Conservation (phyloP, 345 rosid genomes). For the Arabidopsis arenosa region DNA sequence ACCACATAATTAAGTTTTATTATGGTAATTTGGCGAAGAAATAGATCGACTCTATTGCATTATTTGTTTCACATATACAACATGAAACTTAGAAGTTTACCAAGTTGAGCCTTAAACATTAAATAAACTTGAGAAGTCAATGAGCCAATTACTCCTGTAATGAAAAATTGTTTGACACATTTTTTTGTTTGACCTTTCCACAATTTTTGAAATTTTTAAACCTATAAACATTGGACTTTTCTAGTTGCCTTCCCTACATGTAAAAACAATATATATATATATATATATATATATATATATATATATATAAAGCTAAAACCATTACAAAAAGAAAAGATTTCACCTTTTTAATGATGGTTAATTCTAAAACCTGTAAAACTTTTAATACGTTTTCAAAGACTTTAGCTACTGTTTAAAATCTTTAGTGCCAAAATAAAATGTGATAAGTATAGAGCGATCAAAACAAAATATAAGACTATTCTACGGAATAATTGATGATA, state of each 20-base stretch:
- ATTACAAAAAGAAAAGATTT: neutral
- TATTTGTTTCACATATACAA: neutral
- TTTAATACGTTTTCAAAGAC: neutral
- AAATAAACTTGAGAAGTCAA: constrained; percentile 29
- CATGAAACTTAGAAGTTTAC: constrained; percentile 11
- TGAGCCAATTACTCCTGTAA: constrained; percentile 26
- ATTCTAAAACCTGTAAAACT: neutral
- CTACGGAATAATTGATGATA: neutral
- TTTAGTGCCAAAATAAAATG: neutral
- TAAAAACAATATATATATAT: neutral
- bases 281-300: neutral
- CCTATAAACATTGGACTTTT: constrained; percentile 34
- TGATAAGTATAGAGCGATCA: neutral
- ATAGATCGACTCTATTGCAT: neutral
- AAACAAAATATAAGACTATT: neutral
- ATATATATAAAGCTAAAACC: neutral
- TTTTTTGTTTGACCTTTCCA: constrained; percentile 39
- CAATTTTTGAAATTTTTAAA: constrained; percentile 4
- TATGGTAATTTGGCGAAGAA: constrained; percentile 3
- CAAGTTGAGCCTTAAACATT: constrained; percentile 18
- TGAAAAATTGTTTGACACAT: constrained; percentile 18
- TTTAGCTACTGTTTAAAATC: neutral
- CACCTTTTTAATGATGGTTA: neutral
- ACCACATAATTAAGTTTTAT: neutral
- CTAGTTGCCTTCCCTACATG: constrained; percentile 33